Percentiles rank a stretch among this genome's conserved stretches.
Evolutionary conservation across 2,329 filamentous ascomycete genomes (phyloP).

Genomic region (Nannizziopsis barbatae): DNA sequence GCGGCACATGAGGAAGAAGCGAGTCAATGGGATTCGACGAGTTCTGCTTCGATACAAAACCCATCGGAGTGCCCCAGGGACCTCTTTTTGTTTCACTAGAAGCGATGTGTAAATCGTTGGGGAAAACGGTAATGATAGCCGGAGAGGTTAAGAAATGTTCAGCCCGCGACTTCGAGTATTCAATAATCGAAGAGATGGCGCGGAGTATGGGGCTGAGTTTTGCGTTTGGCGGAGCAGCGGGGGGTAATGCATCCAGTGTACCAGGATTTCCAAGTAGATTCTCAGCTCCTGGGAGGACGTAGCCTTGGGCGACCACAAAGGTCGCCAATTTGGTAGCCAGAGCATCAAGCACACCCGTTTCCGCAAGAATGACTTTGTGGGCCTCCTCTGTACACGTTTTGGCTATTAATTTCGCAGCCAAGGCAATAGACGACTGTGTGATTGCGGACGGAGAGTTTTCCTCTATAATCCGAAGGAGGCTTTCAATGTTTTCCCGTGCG

Average conservation of each 20-base stretch:
- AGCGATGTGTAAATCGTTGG: constrained; percentile 42
- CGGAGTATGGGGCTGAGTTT: constrained; percentile 61
- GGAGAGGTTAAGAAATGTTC: constrained; percentile 60
- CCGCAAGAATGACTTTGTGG: constrained; percentile 61
- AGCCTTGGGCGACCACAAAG: constrained; percentile 56
- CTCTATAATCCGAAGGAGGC: constrained; percentile 54
- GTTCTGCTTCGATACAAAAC: constrained; percentile 38
- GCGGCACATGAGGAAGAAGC: constrained; percentile 46
- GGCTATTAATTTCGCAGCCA: constrained; percentile 41
- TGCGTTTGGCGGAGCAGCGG: constrained; percentile 47
- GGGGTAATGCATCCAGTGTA: constrained; percentile 48
- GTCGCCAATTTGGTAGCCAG: constrained; percentile 62
- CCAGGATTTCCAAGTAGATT: constrained; percentile 44
- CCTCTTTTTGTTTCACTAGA: constrained; percentile 32
- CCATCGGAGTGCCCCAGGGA: constrained; percentile 43
- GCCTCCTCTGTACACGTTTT: constrained; percentile 57
- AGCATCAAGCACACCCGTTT: constrained; percentile 63
- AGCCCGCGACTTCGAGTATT: constrained; percentile 66
- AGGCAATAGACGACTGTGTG: constrained; percentile 40
- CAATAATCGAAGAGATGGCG: constrained; percentile 64
- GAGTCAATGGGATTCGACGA: constrained; percentile 51
- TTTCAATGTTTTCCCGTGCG: constrained; percentile 47
- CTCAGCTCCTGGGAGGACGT: constrained; percentile 57
- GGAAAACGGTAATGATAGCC: constrained; percentile 58
- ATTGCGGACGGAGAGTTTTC: constrained; percentile 44